These are phyloP conservation scores for Hydnomerulius pinastri DNA, from an alignment of 768 basidiomycete genomes.

Conservation along the genomic window DNA sequence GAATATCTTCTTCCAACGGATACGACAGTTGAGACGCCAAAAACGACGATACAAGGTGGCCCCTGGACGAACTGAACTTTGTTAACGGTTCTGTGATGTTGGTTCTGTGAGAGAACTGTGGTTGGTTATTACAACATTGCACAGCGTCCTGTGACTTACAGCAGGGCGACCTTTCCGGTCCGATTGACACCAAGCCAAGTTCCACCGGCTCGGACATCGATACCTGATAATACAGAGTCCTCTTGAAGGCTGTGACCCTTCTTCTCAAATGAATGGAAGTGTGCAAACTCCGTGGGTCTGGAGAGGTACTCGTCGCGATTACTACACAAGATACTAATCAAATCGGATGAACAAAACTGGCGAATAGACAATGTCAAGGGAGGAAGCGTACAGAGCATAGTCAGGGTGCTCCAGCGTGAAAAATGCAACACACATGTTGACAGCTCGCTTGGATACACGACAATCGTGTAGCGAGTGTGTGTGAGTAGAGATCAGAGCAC, in stretches of 20 bases:
- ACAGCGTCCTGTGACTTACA: conserved; percentile 49
- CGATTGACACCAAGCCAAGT: conserved; percentile 80
- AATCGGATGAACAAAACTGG: conserved; percentile 2
- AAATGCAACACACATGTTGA: conserved; percentile 73
- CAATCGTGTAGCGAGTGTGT: neutral
- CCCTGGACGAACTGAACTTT: conserved; percentile 60
- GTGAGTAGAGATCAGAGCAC: conserved; percentile 1
- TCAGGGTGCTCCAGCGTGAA: conserved; percentile 77
- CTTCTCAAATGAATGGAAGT: conserved; percentile 65
- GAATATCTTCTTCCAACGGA: conserved; percentile 51
- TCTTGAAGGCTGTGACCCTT: conserved; percentile 13
- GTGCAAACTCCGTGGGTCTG: conserved; percentile 65
- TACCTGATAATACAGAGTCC: conserved; percentile 65
- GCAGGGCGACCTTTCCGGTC: conserved; percentile 64
- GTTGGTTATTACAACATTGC: neutral
- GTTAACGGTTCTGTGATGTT: conserved; percentile 76
- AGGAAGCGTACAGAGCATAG: conserved; percentile 65
- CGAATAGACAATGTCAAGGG: conserved; percentile 2
- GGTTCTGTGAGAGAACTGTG: conserved; percentile 51
- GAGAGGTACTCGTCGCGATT: conserved; percentile 77
- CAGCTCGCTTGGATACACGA: neutral
- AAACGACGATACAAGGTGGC: conserved; percentile 66
- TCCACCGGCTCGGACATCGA: conserved; percentile 72
- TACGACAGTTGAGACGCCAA: conserved; percentile 53
- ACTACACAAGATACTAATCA: conserved; percentile 62